A percentile compares a stretch with the other conserved stretches of the same genome.
phyloP scores from a whole-genome alignment of 257 asterid species.

The Forsythia suspensa region DNA sequence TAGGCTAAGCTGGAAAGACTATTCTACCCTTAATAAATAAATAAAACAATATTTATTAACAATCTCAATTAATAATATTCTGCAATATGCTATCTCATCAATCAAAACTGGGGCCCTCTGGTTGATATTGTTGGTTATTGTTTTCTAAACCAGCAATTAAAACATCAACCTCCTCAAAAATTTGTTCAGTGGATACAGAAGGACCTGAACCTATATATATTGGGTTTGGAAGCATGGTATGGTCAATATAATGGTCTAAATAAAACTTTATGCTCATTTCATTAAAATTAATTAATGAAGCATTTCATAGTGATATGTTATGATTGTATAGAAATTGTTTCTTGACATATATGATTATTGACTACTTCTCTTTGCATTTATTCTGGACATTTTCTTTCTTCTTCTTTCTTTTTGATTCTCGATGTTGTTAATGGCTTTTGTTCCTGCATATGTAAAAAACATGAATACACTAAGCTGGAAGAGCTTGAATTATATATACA shows the following conservation, averaged over 20 bases:
- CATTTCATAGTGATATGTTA: not conserved
- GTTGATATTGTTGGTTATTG: conserved; percentile 98
- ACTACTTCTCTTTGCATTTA: not conserved
- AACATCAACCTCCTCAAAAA: conserved; percentile 66
- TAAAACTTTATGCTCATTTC: not conserved
- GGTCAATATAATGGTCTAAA: conserved; percentile 2
- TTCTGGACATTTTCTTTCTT: not conserved
- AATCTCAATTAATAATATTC: not conserved
- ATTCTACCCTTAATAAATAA: no score
- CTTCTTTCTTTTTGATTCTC: not conserved
- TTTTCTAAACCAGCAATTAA: conserved; percentile 67
- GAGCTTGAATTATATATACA: not conserved
- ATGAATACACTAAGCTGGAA: not conserved
- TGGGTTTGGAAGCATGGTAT: conserved; percentile 99
- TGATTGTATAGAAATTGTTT: not conserved
- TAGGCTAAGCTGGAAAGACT: no score
- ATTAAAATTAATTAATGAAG: not conserved
- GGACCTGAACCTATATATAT: conserved; percentile 83
- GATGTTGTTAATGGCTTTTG: not conserved
- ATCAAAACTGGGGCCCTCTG: conserved; percentile 83
- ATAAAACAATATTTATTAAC: no score
- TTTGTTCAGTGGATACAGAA: conserved; percentile 75
- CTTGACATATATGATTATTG: not conserved
- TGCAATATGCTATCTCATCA: no score
- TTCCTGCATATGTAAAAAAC: not conserved